A percentile compares a stretch with the other conserved stretches of the same genome.
These are phyloP conservation scores for Phytophthora pini DNA, from an alignment of 352 stramenopile genomes.

Conservation along the genomic window DNA sequence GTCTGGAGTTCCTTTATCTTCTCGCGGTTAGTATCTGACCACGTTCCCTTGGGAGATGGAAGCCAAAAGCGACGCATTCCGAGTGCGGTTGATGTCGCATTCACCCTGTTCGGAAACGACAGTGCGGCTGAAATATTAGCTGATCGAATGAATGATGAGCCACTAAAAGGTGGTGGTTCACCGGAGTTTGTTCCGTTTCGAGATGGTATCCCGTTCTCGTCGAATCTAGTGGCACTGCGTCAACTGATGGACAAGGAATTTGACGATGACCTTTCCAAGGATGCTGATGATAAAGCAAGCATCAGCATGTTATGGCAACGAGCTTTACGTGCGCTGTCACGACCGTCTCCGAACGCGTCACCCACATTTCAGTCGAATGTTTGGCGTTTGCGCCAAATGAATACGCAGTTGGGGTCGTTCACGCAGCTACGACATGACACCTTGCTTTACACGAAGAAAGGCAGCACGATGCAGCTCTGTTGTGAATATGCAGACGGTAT, in stretches of 20 bases:
- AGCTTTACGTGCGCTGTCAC: conserved; percentile 25
- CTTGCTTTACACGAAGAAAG: conserved; percentile 34
- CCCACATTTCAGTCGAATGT: conserved; percentile 13
- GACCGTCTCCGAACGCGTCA: conserved; percentile 13
- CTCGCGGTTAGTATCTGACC: conserved; percentile 30
- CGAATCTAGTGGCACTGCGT: conserved; percentile 31
- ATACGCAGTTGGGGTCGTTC: conserved; percentile 31
- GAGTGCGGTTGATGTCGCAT: conserved; percentile 32
- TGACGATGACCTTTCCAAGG: neutral
- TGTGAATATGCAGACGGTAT: conserved; percentile 31
- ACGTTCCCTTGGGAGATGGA: conserved; percentile 9
- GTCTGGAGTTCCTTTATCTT: conserved; percentile 37
- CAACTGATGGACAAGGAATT: conserved; percentile 28
- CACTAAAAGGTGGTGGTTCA: neutral
- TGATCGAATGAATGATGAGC: conserved; percentile 4
- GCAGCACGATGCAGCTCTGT: conserved; percentile 7
- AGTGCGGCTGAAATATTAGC: conserved; percentile 20
- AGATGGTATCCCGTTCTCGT: conserved; percentile 27
- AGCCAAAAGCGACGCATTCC: conserved; percentile 27
- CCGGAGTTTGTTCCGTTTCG: conserved; percentile 16
- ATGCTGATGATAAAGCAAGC: neutral
- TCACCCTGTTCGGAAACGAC: conserved; percentile 31
- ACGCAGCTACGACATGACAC: conserved; percentile 33
- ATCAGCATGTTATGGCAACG: conserved; percentile 30
- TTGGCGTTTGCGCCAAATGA: conserved; percentile 30